Conservation (phyloP, 768 basidiomycete species). For the Leucogyrophana mollusca region DNA sequence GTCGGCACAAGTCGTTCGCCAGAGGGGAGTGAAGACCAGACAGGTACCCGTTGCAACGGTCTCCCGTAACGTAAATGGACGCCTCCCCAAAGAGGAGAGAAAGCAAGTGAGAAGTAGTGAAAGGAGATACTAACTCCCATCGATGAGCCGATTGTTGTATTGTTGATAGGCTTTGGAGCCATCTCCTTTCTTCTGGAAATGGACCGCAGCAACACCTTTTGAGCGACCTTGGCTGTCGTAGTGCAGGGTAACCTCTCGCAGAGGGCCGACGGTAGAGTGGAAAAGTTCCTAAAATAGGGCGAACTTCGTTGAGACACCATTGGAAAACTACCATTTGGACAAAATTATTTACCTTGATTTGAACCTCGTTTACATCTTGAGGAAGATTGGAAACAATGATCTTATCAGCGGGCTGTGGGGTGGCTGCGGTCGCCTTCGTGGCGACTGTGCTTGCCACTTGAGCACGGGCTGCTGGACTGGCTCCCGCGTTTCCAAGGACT, state of each 20-base stretch:
- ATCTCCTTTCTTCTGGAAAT: constrained; percentile 84
- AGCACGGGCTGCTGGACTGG: constrained; percentile 49
- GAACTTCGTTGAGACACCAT: constrained; percentile 1
- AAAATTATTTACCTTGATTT: constrained; percentile 74
- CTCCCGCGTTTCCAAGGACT: constrained; percentile 54
- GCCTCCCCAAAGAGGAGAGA: constrained; percentile 23
- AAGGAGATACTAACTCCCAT: constrained; percentile 97
- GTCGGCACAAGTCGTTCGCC: not conserved
- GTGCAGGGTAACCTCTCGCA: constrained; percentile 79
- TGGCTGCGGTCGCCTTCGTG: constrained; percentile 39
- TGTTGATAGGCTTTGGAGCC: constrained; percentile 89
- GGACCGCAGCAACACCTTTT: constrained; percentile 86
- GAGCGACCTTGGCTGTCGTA: constrained; percentile 85
- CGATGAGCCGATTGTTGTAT: constrained; percentile 99
- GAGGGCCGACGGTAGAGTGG: constrained; percentile 82
- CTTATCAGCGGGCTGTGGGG: constrained; percentile 63
- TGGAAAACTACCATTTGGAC: not conserved
- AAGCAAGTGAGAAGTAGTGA: constrained; percentile 36
- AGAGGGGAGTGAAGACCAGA: constrained; percentile 20
- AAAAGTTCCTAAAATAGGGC: constrained; percentile 77
- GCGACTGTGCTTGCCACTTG: too few species aligned
- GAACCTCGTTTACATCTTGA: constrained; percentile 85
- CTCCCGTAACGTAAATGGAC: constrained; percentile 15
- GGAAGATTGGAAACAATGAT: constrained; percentile 97
- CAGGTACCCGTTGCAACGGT: constrained; percentile 17